Conservation (phyloP, 169 alveolate genomes). For the Neospora caninum region DNA sequence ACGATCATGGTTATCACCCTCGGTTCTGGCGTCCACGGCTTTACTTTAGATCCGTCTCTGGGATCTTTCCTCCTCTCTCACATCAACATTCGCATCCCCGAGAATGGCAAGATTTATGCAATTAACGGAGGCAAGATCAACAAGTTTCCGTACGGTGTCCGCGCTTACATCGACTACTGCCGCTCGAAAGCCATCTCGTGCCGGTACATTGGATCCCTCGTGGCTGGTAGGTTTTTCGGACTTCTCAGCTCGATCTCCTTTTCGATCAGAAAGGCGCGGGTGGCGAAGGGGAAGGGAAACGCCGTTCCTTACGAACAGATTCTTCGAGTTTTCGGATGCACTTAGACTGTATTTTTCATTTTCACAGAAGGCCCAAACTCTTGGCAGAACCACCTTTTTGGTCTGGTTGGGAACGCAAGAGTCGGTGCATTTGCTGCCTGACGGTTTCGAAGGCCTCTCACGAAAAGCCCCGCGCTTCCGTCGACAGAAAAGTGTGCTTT, state of each 20-base stretch:
- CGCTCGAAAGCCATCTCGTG: constrained; percentile 41
- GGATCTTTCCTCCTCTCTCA: constrained; percentile 76
- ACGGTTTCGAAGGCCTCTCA: too few species aligned
- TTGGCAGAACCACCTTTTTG: too few species aligned
- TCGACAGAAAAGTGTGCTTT: too few species aligned
- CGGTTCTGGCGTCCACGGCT: constrained; percentile 75
- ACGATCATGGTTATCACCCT: constrained; percentile 64
- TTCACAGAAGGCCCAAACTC: too few species aligned
- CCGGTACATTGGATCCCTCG: constrained; percentile 77
- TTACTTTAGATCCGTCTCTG: constrained; percentile 75
- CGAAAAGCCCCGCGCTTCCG: too few species aligned
- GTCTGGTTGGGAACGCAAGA: too few species aligned
- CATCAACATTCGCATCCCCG: constrained; percentile 70
- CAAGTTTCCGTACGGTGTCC: constrained; percentile 65
- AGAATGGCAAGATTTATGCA: constrained; percentile 57
- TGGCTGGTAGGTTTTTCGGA: constrained; percentile 47
- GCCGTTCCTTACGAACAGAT: too few species aligned
- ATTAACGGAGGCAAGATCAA: constrained; percentile 75
- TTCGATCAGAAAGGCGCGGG: background rate
- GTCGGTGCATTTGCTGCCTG: too few species aligned
- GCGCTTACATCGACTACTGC: constrained; percentile 50
- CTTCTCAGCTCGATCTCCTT: background rate
- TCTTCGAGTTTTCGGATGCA: too few species aligned
- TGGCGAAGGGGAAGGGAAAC: too few species aligned
- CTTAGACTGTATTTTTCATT: too few species aligned